Evolutionary conservation across 768 basidiomycete species (phyloP).

Genomic region (Pholiota conissans): DNA sequence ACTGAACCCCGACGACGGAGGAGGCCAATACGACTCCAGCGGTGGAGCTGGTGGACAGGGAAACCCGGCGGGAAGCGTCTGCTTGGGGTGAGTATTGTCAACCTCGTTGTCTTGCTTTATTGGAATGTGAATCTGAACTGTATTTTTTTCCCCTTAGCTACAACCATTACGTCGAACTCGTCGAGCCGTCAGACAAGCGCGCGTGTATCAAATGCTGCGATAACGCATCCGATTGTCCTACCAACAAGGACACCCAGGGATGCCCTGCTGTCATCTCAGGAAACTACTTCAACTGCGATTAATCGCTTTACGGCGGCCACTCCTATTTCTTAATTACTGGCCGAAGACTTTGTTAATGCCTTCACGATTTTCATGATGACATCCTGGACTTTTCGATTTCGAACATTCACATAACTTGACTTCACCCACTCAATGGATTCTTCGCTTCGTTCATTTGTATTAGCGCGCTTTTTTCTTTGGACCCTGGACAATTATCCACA

Average conservation of each 20-base stretch:
- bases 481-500: neutral
- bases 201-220: constrained; percentile 64
- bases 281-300: constrained; percentile 52
- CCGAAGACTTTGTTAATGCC: neutral
- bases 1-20: constrained; percentile 45
- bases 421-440: too few relatives aligned
- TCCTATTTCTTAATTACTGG: neutral
- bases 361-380: neutral
- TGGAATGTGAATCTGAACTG: too few relatives aligned
- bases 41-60: constrained; percentile 49
- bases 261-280: constrained; percentile 54
- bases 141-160: constrained; percentile 30
- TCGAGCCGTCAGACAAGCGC: constrained; percentile 49
- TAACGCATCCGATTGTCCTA: constrained; percentile 51
- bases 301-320: neutral
- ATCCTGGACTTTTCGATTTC: neutral
- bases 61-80: constrained; percentile 52
- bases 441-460: neutral
- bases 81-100: constrained; percentile 42
- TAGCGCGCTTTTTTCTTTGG: neutral
- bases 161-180: constrained; percentile 61
- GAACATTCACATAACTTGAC: too few relatives aligned
- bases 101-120: neutral
- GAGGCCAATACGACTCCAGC: constrained; percentile 61
- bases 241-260: constrained; percentile 46